phyloP scores from a whole-genome alignment of 164 flowering plant genomes.

The Amborella trichopoda region DNA sequence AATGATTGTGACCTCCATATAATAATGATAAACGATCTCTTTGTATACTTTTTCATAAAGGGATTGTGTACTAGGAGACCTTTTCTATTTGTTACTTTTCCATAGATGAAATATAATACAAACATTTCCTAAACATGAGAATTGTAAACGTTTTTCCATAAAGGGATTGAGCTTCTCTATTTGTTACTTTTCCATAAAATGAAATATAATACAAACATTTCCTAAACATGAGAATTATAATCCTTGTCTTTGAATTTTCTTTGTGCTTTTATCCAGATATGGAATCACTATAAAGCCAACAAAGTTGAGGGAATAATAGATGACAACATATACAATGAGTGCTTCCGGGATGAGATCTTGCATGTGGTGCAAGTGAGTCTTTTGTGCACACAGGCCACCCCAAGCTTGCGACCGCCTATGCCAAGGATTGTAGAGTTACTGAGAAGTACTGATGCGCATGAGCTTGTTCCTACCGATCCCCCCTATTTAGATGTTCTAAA shows the following conservation, averaged over 20 bases:
- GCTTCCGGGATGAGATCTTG: constrained; percentile 4
- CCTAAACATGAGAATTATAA: neutral
- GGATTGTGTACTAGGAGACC: too few relatives aligned
- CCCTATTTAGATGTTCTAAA: constrained; percentile 5
- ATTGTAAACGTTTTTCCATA: too few relatives aligned
- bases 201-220: neutral
- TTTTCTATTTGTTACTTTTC: neutral
- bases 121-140: too few relatives aligned
- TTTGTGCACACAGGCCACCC: constrained; percentile 9
- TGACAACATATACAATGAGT: constrained; percentile 1
- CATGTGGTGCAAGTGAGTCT: constrained; percentile 10
- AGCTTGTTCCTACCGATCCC: constrained; percentile 3
- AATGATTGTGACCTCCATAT: too few relatives aligned
- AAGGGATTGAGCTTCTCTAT: too few relatives aligned
- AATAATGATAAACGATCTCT: too few relatives aligned
- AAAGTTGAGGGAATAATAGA: constrained; percentile 5
- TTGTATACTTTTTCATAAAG: too few relatives aligned
- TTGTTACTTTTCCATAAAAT: too few relatives aligned
- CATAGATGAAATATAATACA: neutral
- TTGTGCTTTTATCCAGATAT: constrained; percentile 2
- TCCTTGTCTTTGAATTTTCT: neutral
- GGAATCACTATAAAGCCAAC: constrained; percentile 8
- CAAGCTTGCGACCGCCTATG: constrained; percentile 8
- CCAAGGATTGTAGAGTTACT: constrained; percentile 8
- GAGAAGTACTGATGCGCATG: neutral